Percentiles rank a stretch among this genome's conserved stretches.
These are phyloP conservation scores for Amphibolis antarctica DNA, from an alignment of 106 monocot genomes.

Conservation along the genomic window DNA sequence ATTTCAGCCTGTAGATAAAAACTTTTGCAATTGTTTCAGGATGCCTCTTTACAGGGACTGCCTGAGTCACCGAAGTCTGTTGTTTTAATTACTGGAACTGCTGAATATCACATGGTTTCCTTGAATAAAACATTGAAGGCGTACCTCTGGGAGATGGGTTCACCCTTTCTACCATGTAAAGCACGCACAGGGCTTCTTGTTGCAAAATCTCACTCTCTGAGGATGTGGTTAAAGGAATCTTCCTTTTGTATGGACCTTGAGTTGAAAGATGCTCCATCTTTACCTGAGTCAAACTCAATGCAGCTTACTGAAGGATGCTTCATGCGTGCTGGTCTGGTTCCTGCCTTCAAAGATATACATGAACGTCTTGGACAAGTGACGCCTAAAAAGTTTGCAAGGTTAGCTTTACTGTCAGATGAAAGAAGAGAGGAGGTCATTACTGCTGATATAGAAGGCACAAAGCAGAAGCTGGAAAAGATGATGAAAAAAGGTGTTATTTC, in stretches of 20 bases:
- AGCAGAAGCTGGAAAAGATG: constrained; percentile 62
- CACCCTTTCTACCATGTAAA: constrained; percentile 87
- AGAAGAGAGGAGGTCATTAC: constrained; percentile 67
- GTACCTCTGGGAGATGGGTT: constrained; percentile 97
- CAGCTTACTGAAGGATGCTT: constrained; percentile 78
- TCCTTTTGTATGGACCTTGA: constrained; percentile 92
- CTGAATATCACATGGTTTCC: constrained; percentile 87
- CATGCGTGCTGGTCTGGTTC: constrained; percentile 77
- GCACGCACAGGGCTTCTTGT: constrained; percentile 69
- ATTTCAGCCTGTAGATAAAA: not conserved
- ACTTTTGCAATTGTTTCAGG: constrained; percentile 29
- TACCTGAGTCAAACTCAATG: constrained; percentile 71
- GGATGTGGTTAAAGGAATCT: constrained; percentile 97
- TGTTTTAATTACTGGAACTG: constrained; percentile 77
- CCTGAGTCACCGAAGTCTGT: constrained; percentile 96
- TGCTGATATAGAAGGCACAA: constrained; percentile 66
- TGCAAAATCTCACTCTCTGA: constrained; percentile 91
- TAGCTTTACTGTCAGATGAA: constrained; percentile 72
- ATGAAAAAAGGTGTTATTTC: constrained; percentile 35
- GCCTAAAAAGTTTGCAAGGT: constrained; percentile 84
- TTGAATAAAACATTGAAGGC: constrained; percentile 70
- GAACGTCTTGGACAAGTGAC: constrained; percentile 62
- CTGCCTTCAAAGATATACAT: constrained; percentile 80
- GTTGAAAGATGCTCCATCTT: constrained; percentile 56
- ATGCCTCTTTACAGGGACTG: constrained; percentile 83